Percentiles rank a stretch among this genome's conserved stretches.
phyloP scores from a whole-genome alignment of 1,284 basidiomycete species.

The Heterobasidion occidentale region DNA sequence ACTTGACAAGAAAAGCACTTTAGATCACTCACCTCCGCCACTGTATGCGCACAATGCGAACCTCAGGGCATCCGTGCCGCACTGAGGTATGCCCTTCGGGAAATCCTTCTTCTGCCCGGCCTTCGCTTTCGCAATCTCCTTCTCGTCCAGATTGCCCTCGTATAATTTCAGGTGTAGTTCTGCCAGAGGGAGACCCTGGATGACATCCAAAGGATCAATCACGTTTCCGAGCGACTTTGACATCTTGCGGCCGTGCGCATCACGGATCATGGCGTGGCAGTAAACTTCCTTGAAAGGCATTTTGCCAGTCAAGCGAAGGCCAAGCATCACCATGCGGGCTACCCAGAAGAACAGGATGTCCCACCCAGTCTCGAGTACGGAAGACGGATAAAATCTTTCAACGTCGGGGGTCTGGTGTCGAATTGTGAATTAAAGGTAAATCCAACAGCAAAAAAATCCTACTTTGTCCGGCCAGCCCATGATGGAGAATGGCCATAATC shows the following conservation, averaged over 20 bases:
- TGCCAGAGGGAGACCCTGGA: constrained; percentile 81
- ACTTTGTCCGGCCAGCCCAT: constrained; percentile 95
- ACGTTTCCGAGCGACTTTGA: constrained; percentile 98
- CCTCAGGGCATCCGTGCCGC: constrained; percentile 93
- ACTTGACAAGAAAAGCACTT: neutral
- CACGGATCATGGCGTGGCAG: constrained; percentile 98
- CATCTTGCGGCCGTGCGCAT: constrained; percentile 99
- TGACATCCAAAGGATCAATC: constrained; percentile 95
- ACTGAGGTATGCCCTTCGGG: constrained; percentile 98
- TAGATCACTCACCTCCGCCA: constrained; percentile 52
- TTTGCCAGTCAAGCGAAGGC: constrained; percentile 81
- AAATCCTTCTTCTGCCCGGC: constrained; percentile 98
- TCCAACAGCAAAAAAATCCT: neutral
- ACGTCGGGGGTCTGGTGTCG: constrained; percentile 42
- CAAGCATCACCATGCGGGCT: constrained; percentile 95
- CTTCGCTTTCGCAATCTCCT: constrained; percentile 88
- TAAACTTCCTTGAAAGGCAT: constrained; percentile 98
- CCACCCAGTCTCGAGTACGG: constrained; percentile 96
- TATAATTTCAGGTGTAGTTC: constrained; percentile 83
- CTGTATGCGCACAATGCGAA: constrained; percentile 97
- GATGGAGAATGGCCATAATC: constrained; percentile 96
- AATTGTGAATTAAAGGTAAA: neutral
- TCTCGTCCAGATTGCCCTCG: constrained; percentile 91
- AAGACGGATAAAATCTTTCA: constrained; percentile 81
- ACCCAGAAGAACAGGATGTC: constrained; percentile 99